Conservation (phyloP, 2,329 filamentous ascomycete genomes). For the Rutstroemia sp. region DNA sequence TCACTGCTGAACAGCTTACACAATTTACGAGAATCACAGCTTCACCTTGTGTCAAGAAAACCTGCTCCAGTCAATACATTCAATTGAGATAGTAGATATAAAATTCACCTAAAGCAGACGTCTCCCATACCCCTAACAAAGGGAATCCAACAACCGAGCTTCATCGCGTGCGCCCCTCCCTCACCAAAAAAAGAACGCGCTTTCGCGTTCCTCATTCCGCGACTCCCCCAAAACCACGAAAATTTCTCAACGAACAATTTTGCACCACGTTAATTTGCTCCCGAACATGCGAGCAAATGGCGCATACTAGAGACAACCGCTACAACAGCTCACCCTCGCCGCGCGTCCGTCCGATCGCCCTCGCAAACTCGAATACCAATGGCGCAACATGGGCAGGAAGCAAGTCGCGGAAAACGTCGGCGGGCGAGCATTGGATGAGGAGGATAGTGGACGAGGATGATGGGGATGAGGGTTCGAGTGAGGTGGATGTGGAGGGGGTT, state of each 20-base stretch:
- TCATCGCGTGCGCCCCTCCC: not conserved
- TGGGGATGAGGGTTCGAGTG: not conserved
- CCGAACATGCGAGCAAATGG: constrained; percentile 8
- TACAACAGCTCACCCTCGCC: constrained; percentile 9
- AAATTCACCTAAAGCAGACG: too few species aligned
- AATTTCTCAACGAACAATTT: not conserved
- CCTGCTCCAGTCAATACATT: too few species aligned
- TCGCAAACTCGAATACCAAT: not conserved
- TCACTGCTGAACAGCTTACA: too few species aligned
- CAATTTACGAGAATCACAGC: too few species aligned
- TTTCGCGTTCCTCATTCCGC: constrained; percentile 2
- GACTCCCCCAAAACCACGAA: not conserved
- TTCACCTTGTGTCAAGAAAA: too few species aligned
- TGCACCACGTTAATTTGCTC: not conserved
- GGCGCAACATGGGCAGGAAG: not conserved
- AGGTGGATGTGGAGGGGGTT: constrained; percentile 5
- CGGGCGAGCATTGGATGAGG: constrained; percentile 1
- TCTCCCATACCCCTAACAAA: not conserved
- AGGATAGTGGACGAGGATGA: not conserved
- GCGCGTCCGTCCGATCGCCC: not conserved
- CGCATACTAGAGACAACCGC: constrained; percentile 4
- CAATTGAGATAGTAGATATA: too few species aligned
- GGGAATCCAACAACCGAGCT: not conserved
- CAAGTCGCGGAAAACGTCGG: not conserved
- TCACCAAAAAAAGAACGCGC: constrained; percentile 1